phyloP scores from a whole-genome alignment of 1,284 basidiomycete genomes.

The Bondarzewia mesenterica region DNA sequence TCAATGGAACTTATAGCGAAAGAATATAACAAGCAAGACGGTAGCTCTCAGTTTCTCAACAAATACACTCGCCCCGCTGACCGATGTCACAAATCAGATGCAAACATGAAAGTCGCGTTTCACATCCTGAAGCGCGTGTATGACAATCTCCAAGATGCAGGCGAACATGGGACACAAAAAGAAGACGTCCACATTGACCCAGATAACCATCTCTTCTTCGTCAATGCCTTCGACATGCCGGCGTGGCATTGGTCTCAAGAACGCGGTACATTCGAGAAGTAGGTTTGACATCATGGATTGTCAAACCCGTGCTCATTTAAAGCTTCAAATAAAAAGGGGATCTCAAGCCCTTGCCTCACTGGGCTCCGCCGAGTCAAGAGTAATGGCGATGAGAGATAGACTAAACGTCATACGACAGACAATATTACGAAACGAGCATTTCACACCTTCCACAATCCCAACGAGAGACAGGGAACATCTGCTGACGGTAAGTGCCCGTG shows the following conservation, averaged over 20 bases:
- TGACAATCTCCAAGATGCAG: slow-evolving; percentile 70
- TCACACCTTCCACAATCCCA: slow-evolving; percentile 87
- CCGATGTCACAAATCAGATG: slow-evolving; percentile 36
- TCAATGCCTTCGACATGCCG: slow-evolving; percentile 94
- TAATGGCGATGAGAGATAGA: slow-evolving; percentile 72
- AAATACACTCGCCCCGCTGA: slow-evolving; percentile 11
- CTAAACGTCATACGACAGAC: slow-evolving; percentile 86
- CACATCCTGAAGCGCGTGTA: slow-evolving; percentile 76
- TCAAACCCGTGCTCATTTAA: slow-evolving; percentile 3
- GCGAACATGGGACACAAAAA: slow-evolving; percentile 42
- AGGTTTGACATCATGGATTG: slow-evolving; percentile 13
- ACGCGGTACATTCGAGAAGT: slow-evolving; percentile 82
- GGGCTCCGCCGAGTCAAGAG: slow-evolving; percentile 73
- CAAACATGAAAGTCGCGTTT: slow-evolving; percentile 72
- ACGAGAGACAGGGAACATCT: slow-evolving; percentile 80
- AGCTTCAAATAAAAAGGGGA: slow-evolving; percentile 28
- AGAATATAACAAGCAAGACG: slow-evolving; percentile 90
- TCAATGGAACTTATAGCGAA: slow-evolving; percentile 80
- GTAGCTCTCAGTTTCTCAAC: slow-evolving; percentile 31
- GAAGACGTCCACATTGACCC: slow-evolving; percentile 70
- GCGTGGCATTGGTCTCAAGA: slow-evolving; percentile 84
- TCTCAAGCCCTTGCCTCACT: slow-evolving; percentile 54
- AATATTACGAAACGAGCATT: slow-evolving; percentile 90
- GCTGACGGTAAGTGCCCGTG: slow-evolving; percentile 58
- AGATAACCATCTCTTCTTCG: slow-evolving; percentile 76